These are phyloP conservation scores for Colletotrichum sidae DNA, from an alignment of 2,329 filamentous ascomycete genomes.

Conservation along the genomic window DNA sequence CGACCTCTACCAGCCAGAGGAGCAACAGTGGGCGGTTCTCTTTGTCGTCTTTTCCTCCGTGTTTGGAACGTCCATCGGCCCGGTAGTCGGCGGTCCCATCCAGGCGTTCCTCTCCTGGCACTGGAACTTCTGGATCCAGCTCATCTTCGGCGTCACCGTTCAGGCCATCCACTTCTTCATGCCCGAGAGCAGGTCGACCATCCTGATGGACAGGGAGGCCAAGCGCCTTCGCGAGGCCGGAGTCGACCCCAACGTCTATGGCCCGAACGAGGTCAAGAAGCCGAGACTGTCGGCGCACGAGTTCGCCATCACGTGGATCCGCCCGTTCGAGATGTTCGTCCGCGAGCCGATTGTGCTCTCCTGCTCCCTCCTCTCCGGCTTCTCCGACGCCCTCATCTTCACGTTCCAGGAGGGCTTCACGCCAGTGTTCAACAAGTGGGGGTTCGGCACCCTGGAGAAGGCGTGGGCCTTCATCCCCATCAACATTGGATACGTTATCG, in stretches of 20 bases:
- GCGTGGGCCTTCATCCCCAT: slow-evolving; percentile 42
- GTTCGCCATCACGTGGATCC: slow-evolving; percentile 62
- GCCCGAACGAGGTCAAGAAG: slow-evolving; percentile 60
- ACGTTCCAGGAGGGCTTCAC: slow-evolving; percentile 73
- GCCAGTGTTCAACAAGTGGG: slow-evolving; percentile 70
- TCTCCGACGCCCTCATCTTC: slow-evolving; percentile 75
- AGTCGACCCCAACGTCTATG: slow-evolving; percentile 54
- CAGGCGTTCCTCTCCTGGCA: slow-evolving; percentile 60
- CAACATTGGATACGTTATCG: slow-evolving; percentile 65
- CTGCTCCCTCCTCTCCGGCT: slow-evolving; percentile 71
- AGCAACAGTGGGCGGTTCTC: slow-evolving; percentile 70
- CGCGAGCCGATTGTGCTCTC: slow-evolving; percentile 73
- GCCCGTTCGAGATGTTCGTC: slow-evolving; percentile 73
- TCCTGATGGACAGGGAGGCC: slow-evolving; percentile 69
- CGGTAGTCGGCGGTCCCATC: slow-evolving; percentile 65
- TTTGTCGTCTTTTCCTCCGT: slow-evolving; percentile 70
- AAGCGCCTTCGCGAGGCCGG: slow-evolving; percentile 62
- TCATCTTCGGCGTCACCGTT: slow-evolving; percentile 65
- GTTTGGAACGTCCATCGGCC: slow-evolving; percentile 64
- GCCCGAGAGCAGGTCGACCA: slow-evolving; percentile 68
- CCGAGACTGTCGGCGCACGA: slow-evolving; percentile 55
- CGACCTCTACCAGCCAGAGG: slow-evolving; percentile 68
- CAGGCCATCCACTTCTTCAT: slow-evolving; percentile 63
- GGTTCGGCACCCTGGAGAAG: slow-evolving; percentile 56
- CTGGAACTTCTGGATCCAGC: slow-evolving; percentile 73